These are phyloP conservation scores for Erodium texanum DNA, from an alignment of 441 rosid species.

Conservation along the genomic window DNA sequence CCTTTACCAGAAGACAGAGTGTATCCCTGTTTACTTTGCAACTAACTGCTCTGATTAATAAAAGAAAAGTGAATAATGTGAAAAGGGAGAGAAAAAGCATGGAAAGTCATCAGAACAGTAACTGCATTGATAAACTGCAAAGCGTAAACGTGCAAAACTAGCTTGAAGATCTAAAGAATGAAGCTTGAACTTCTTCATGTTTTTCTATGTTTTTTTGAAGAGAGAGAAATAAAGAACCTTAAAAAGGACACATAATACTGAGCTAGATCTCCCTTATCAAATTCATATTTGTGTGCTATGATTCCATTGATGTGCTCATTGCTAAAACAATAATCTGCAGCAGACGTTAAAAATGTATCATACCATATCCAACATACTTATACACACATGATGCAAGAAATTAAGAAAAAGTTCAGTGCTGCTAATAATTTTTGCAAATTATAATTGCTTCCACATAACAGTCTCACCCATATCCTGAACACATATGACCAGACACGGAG, in stretches of 20 bases:
- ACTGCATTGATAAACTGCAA: constrained; percentile 3
- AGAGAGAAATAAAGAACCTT: constrained; percentile 34
- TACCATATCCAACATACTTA: background rate
- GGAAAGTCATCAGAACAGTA: constrained; percentile 8
- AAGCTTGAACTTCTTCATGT: constrained; percentile 7
- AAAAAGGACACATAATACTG: constrained; percentile 55
- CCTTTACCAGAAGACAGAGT: constrained; percentile 63
- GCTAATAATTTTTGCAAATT: background rate
- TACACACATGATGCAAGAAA: background rate
- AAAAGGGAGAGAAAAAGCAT: constrained; percentile 4
- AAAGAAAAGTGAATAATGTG: constrained; percentile 8
- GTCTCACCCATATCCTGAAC: constrained; percentile 1
- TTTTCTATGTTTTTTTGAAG: constrained; percentile 2
- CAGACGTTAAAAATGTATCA: constrained; percentile 8
- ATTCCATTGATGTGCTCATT: constrained; percentile 60
- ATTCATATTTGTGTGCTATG: constrained; percentile 39
- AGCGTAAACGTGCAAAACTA: background rate
- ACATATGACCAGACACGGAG: constrained; percentile 6
- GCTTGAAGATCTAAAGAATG: background rate
- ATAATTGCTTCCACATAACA: background rate
- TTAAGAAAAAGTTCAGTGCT: background rate
- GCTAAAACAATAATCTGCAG: constrained; percentile 66
- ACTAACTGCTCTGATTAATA: constrained; percentile 58
- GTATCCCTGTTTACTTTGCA: constrained; percentile 53
- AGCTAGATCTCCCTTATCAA: constrained; percentile 52